Base-by-base conservation (phyloP, 2,329 filamentous ascomycete species). In the Xylariaceae sp. region DNA sequence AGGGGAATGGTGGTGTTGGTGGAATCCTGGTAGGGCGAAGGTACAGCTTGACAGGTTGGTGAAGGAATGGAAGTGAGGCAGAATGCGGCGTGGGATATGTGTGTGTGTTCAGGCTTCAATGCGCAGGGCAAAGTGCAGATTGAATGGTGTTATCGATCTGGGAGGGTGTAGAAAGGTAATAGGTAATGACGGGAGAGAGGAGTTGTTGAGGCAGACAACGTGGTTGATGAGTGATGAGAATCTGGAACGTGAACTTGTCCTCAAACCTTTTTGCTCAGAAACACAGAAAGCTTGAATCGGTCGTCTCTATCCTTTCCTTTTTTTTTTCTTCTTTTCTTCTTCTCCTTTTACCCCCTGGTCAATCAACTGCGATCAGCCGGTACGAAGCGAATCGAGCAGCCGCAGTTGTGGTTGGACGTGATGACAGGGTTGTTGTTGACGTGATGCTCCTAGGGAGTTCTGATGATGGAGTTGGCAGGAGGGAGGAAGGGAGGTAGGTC, bases 261-360 rank as follows among this genome's bases (percentile, higher is more conserved):
- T 63, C 64, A 67, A 67, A 67, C 64, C 64, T 67, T 65, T 63
- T 16, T n/a, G n/a, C n/a, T n/a, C n/a, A n/a, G n/a, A n/a, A n/a
- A n/a, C n/a, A n/a, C n/a, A n/a, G n/a, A n/a, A n/a, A n/a, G n/a
- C n/a, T n/a, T n/a, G n/a, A n/a, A n/a, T n/a, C n/a, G n/a, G n/a
- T n/a, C n/a, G n/a, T n/a, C n/a, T n/a, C n/a, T n/a, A n/a, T n/a
- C n/a, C n/a, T n/a, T n/a, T n/a, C n/a, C n/a, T n/a, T n/a, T n/a
- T n/a, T n/a, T n/a, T n/a, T n/a, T n/a, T n/a, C n/a, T n/a, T n/a
- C n/a, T n/a, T n/a, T n/a, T n/a, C n/a, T n/a, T n/a, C n/a, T n/a
- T n/a, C n/a, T n/a, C n/a, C n/a, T n/a, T n/a, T n/a, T n/a, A n/a
- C n/a, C n/a, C n/a, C n/a, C n/a, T n/a, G n/a, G n/a, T n/a, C n/a